Base-by-base conservation (phyloP, 129 eudicot genomes). In the Chrysanthemum seticuspe region DNA sequence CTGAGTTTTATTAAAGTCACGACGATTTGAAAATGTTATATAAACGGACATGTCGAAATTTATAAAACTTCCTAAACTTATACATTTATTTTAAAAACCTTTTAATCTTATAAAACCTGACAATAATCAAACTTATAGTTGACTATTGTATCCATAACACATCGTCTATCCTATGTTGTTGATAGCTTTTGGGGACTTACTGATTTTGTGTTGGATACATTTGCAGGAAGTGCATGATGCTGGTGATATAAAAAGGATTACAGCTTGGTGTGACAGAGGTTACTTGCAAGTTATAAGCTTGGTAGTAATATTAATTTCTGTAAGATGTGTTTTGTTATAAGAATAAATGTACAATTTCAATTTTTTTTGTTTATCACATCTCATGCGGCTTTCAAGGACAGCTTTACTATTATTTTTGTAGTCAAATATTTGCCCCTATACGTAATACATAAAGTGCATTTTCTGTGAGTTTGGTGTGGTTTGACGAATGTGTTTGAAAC, bases 171-270 rank as follows among this genome's bases (percentile, higher is more conserved):
- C 34, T 29, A 29, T 29, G 34, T 3, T 29, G 34, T 29, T 2
- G 3, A 29, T 29, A 34, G 40, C 40, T 34, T 34, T 34, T 34
- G 40, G 5, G 40, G 40, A 4, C n/a, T 36, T 51, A 50, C 18
- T 74, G 54, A 51, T 61, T 14, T 45, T 36, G n/a, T 73, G 23
- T 65, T 10, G 12, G 36, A 36, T 25, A 45, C 54, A 50, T 21
- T 70, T 81, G 53, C 85, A 91, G 97, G 91, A 85, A 29, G 85
- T 91, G 81, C 85, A 83, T 74, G 89, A 88, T 15, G 88, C 91
- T 10, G 86, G 81, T 18, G 89, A 91, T 62, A 78, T 91, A 74
- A 85, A 61, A 65, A 14, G 53, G 64, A 34, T 67, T 65, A n/a
- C 21, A 19, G 31, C 34, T 45, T 58, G 62, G 72, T 65, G 79